phyloP scores from a whole-genome alignment of 2,329 filamentous ascomycete species.

The Epicoccum sorghinum region DNA sequence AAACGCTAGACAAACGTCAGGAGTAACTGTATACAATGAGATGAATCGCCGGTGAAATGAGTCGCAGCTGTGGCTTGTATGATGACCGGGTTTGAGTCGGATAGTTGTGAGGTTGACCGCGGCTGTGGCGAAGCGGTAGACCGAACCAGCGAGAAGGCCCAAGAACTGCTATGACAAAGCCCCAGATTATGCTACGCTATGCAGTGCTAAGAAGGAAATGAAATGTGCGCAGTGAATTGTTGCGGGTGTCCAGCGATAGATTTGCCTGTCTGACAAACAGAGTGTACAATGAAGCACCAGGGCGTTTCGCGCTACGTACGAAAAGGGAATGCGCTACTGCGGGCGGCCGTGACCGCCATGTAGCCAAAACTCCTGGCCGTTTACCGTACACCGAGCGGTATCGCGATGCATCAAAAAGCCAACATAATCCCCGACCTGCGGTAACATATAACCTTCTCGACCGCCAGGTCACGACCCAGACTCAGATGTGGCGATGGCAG shows the following conservation, averaged over 20 bases:
- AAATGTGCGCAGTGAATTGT: slow-evolving; percentile 7
- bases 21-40: neutral
- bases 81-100: neutral
- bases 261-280: slow-evolving; percentile 2
- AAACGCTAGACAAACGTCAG: too few relatives aligned
- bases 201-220: slow-evolving; percentile 26
- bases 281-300: slow-evolving; percentile 15
- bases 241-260: neutral
- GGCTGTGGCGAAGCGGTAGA: slow-evolving; percentile 34
- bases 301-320: slow-evolving; percentile 12
- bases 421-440: slow-evolving; percentile 10
- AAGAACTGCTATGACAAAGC: slow-evolving; percentile 25
- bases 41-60: neutral
- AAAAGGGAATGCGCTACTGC: slow-evolving; percentile 15
- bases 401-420: slow-evolving; percentile 17
- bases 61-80: neutral
- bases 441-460: slow-evolving; percentile 29
- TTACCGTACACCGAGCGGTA: slow-evolving; percentile 25
- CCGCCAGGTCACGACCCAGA: slow-evolving; percentile 23
- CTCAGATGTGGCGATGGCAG: slow-evolving; percentile 72
- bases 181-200: slow-evolving; percentile 39
- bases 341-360: slow-evolving; percentile 25
- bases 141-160: slow-evolving; percentile 26
- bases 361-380: slow-evolving; percentile 28
- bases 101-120: slow-evolving; percentile 6